Evolutionary conservation across 164 flowering plant genomes (phyloP).

Genomic region (Piper longum): DNA sequence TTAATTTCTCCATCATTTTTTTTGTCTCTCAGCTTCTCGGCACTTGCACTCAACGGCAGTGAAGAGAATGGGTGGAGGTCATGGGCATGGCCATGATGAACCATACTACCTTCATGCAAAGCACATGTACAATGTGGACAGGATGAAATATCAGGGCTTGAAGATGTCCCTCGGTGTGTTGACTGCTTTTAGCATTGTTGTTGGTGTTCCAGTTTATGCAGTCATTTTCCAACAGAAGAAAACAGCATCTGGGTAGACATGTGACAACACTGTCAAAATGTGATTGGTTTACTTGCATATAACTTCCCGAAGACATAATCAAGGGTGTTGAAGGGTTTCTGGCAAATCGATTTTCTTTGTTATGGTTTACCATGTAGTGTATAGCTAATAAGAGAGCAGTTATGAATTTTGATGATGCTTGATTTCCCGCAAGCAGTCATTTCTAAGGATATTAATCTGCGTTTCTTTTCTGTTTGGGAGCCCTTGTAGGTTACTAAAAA

Average conservation of each 20-base stretch:
- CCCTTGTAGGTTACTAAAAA: too few species aligned
- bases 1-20: not conserved
- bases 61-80: constrained; percentile 67
- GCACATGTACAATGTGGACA: constrained; percentile 96
- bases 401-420: too few species aligned
- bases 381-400: too few species aligned
- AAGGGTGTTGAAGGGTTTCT: too few species aligned
- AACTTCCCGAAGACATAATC: too few species aligned
- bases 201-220: constrained; percentile 69
- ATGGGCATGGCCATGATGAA: constrained; percentile 54
- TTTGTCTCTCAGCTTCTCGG: constrained; percentile 26
- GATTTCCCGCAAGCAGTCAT: too few species aligned
- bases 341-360: too few species aligned
- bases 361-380: too few species aligned
- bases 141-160: constrained; percentile 58
- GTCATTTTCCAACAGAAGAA: constrained; percentile 90
- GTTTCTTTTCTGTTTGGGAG: too few species aligned
- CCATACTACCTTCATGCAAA: constrained; percentile 77
- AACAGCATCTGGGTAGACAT: constrained; percentile 42
- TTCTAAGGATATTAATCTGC: too few species aligned
- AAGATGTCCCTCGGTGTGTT: constrained; percentile 57
- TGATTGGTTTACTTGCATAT: not conserved
- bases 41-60: constrained; percentile 74
- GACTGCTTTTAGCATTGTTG: constrained; percentile 67
- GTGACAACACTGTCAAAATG: not conserved